These are phyloP conservation scores for Komagataella phaffii DNA, from an alignment of 805 yeast genomes.

Conservation along the genomic window DNA sequence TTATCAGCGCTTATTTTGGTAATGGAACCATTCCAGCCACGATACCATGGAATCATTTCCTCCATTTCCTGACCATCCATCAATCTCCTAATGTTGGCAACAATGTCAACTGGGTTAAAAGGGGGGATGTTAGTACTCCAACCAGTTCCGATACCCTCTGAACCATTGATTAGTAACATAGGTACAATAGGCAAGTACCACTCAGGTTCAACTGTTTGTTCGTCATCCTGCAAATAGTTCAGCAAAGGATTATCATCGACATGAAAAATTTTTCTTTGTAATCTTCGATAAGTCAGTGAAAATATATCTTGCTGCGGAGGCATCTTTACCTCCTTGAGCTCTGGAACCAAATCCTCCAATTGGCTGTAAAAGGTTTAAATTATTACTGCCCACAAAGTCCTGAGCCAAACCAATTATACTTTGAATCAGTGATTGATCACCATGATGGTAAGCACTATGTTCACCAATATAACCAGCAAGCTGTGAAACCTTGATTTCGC, in stretches of 20 bases:
- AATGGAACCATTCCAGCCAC: slow-evolving; percentile 87
- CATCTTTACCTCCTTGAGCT: slow-evolving; percentile 95
- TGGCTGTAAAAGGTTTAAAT: slow-evolving; percentile 72
- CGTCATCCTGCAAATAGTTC: slow-evolving; percentile 82
- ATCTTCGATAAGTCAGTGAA: slow-evolving; percentile 71
- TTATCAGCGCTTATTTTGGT: slow-evolving; percentile 52
- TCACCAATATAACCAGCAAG: slow-evolving; percentile 83
- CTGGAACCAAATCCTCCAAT: slow-evolving; percentile 95
- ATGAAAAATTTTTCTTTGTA: slow-evolving; percentile 63
- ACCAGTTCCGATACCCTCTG: slow-evolving; percentile 98
- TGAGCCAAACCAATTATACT: slow-evolving; percentile 93
- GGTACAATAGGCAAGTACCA: slow-evolving; percentile 94
- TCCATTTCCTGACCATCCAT: slow-evolving; percentile 60
- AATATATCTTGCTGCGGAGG: slow-evolving; percentile 96
- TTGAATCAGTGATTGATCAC: slow-evolving; percentile 77
- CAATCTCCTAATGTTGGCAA: slow-evolving; percentile 55
- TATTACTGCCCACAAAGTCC: slow-evolving; percentile 87
- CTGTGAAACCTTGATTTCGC: slow-evolving; percentile 82
- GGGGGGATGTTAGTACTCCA: slow-evolving; percentile 94
- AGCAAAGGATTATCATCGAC: slow-evolving; percentile 69
- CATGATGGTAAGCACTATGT: slow-evolving; percentile 90
- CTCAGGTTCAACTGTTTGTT: slow-evolving; percentile 85
- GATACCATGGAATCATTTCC: slow-evolving; percentile 85
- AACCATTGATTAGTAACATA: slow-evolving; percentile 87
- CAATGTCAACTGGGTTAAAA: slow-evolving; percentile 77